Base-by-base conservation (phyloP, 352 stramenopile species). In the Pseudoperonospora humuli region DNA sequence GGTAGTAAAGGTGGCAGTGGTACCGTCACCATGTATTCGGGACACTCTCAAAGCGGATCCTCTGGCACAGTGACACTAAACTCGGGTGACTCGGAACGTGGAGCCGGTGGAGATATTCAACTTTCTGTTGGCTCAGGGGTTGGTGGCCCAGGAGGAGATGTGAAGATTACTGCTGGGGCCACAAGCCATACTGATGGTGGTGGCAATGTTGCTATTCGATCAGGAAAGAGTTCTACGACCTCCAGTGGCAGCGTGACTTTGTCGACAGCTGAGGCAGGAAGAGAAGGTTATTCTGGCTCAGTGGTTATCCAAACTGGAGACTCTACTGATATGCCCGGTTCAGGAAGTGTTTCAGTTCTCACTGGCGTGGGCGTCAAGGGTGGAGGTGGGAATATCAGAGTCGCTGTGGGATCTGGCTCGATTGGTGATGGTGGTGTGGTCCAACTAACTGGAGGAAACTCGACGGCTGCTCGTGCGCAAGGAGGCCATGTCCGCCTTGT, bases 31-130 rank as follows among this genome's bases (percentile, higher is more conserved):
- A 20, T 85, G 32, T 81, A 54, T 27, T 78, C 64, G 27, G 82
- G 60, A 37, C 39, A 52, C 34, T 54, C 77, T 34, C 65, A 56
- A 23, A 46, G 48, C 15, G 72, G 62, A 0, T 61, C 73, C 7
- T 91, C 80, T 44, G 85, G 85, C 27, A 45, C 53, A 3, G 61
- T 96, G 23, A 72, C 64, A 25, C 40, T 96, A 6, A 83, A 56
- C 15, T 89, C 82, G n/a, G 85, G 82, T 10, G 23, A 39, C 11
- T 72, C 80, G 7, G 57, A 62, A 19, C 39, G 42, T 23, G 81
- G 78, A 24, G 64, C 57, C 39, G 70, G 72, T 21, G 80, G 80
- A 25, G 55, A 76, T 53, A 50, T 93, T 25, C 39, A 41, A 14
- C n/a, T 89, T 40, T 35, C 36, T 23, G 75, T 88, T 21, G 81